Evolutionary conservation across 192 early-diverging fungal species (phyloP).

Genomic region (Entophlyctis luteolus): DNA sequence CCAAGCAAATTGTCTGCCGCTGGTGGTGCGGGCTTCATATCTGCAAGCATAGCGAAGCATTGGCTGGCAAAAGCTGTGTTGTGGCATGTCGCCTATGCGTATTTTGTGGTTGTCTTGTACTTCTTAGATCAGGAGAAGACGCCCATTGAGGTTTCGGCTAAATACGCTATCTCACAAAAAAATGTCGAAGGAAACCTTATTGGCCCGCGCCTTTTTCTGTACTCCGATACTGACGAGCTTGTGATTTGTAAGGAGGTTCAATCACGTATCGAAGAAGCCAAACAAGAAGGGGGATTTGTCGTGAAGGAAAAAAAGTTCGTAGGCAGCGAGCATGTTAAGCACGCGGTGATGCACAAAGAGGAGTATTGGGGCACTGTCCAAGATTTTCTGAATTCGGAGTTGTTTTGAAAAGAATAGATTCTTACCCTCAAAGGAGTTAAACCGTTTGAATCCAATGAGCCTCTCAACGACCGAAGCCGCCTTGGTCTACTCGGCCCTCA

Average conservation of each 20-base stretch:
- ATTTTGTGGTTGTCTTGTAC: neutral
- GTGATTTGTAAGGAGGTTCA: neutral
- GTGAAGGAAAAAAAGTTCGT: neutral
- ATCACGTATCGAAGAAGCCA: neutral
- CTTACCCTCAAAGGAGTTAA: too few species aligned
- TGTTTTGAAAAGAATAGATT: too few species aligned
- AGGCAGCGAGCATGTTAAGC: neutral
- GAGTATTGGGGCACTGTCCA: neutral
- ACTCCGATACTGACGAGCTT: neutral
- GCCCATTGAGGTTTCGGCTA: neutral
- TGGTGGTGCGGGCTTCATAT: neutral
- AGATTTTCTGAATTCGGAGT: neutral
- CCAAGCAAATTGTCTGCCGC: neutral
- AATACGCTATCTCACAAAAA: too few species aligned
- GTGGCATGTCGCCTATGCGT: too few species aligned
- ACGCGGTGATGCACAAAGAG: neutral
- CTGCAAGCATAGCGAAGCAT: neutral
- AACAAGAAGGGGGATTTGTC: neutral
- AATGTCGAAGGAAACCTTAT: too few species aligned
- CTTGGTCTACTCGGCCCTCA: conserved; percentile 92
- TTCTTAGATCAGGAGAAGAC: neutral
- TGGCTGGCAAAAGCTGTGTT: neutral
- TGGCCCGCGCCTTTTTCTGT: conserved; percentile 1
- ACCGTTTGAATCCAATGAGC: too few species aligned
- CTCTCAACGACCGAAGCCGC: conserved; percentile 76